These are phyloP conservation scores for Babesia divergens DNA, from an alignment of 169 alveolate genomes.

Conservation along the genomic window DNA sequence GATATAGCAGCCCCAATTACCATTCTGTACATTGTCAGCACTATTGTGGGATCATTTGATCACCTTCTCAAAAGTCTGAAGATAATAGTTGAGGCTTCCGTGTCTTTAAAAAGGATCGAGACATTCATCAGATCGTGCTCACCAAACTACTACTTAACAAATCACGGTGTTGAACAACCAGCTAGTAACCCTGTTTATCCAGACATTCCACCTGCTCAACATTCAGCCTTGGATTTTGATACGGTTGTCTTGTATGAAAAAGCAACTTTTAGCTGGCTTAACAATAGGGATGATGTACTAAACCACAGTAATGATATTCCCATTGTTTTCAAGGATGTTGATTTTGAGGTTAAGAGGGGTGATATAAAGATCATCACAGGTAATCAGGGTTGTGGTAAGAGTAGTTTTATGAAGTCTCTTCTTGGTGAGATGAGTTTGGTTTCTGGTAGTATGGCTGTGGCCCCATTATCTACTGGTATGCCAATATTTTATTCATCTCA, in stretches of 20 bases:
- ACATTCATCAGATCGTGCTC: conserved; percentile 6
- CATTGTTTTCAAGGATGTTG: not conserved
- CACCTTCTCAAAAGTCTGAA: conserved; percentile 3
- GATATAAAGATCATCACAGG: conserved; percentile 40
- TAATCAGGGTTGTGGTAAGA: conserved; percentile 54
- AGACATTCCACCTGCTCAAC: not conserved
- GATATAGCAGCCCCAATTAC: conserved; percentile 16
- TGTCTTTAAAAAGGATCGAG: conserved; percentile 2
- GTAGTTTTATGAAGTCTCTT: conserved; percentile 36
- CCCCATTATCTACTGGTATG: conserved; percentile 44
- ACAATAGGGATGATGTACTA: not conserved
- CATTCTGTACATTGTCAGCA: conserved; percentile 6
- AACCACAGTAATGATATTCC: not conserved
- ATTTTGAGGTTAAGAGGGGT: conserved; percentile 33
- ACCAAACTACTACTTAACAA: not conserved
- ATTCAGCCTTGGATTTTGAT: not conserved
- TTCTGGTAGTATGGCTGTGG: conserved; percentile 56
- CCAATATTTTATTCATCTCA: conserved; percentile 41
- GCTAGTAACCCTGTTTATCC: not conserved
- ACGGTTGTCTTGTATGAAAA: conserved; percentile 4
- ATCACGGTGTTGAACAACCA: not conserved
- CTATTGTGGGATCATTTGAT: conserved; percentile 4
- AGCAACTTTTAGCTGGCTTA: conserved; percentile 43
- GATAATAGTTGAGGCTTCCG: not conserved
- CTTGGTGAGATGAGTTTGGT: conserved; percentile 58